Evolutionary conservation across 192 early-diverging fungal genomes (phyloP).

Genomic region (Backusella luteola): DNA sequence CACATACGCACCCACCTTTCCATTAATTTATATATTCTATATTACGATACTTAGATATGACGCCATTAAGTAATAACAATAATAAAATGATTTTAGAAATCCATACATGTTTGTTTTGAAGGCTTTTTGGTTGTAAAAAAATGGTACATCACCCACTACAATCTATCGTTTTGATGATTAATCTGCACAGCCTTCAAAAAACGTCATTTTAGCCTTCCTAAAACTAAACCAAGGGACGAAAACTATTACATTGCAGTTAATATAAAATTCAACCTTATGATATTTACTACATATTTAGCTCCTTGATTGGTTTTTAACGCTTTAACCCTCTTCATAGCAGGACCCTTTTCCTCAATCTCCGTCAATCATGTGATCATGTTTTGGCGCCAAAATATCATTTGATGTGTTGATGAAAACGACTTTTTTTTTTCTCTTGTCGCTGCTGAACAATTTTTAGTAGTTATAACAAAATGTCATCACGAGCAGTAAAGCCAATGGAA

Average conservation of each 20-base stretch:
- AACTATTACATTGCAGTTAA: too few species aligned
- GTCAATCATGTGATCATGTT: neutral
- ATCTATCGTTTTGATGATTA: too few species aligned
- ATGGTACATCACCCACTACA: too few species aligned
- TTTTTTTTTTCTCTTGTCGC: neutral
- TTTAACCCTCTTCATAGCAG: too few species aligned
- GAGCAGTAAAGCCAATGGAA: slow-evolving; percentile 19
- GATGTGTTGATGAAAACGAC: neutral
- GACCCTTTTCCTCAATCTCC: neutral
- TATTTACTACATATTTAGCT: too few species aligned
- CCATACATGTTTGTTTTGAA: neutral
- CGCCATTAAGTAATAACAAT: neutral
- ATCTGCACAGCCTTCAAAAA: too few species aligned
- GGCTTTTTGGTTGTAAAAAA: too few species aligned
- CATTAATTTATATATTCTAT: neutral
- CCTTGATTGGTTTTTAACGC: too few species aligned
- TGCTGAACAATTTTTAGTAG: neutral
- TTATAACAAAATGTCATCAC: neutral
- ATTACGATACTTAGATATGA: neutral
- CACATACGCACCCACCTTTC: neutral
- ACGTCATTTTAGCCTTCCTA: too few species aligned
- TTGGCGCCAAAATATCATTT: neutral
- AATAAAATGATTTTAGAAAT: neutral
- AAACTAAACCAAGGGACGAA: too few species aligned
- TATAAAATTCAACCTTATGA: too few species aligned